A percentile compares a stretch with the other conserved stretches of the same genome.
These are phyloP conservation scores for Cladophialophora chaetospira DNA, from an alignment of 2,329 filamentous ascomycete genomes.

Conservation along the genomic window DNA sequence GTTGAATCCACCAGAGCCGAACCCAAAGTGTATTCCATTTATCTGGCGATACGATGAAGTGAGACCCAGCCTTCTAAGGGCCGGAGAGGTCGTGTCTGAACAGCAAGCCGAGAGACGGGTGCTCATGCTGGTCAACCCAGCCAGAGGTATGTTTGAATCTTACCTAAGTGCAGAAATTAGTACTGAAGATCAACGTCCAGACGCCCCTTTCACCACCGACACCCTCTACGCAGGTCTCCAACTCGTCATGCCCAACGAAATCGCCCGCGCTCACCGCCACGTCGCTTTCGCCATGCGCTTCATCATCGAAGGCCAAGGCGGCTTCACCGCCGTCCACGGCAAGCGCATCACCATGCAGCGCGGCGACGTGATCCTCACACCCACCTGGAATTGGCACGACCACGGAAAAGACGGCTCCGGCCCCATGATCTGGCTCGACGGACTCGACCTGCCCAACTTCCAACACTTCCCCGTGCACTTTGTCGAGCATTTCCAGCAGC, in stretches of 20 bases:
- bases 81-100: slow-evolving; percentile 42
- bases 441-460: slow-evolving; percentile 57
- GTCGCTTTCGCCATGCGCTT: slow-evolving; percentile 60
- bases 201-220: slow-evolving; percentile 59
- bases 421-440: slow-evolving; percentile 62
- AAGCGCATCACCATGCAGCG: slow-evolving; percentile 53
- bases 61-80: slow-evolving; percentile 39
- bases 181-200: no score
- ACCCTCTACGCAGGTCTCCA: slow-evolving; percentile 61
- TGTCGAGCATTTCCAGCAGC: slow-evolving; percentile 52
- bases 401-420: slow-evolving; percentile 59
- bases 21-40: slow-evolving; percentile 27
- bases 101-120: slow-evolving; percentile 44
- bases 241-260: slow-evolving; percentile 59
- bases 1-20: slow-evolving; percentile 30
- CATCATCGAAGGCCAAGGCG: slow-evolving; percentile 58
- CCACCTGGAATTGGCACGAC: slow-evolving; percentile 62
- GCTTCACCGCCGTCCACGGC: slow-evolving; percentile 61
- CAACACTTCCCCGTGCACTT: slow-evolving; percentile 56
- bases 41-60: slow-evolving; percentile 43
- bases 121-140: slow-evolving; percentile 47
- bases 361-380: slow-evolving; percentile 61
- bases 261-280: slow-evolving; percentile 58
- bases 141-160: slow-evolving; percentile 38
- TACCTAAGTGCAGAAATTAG: no score